Evolutionary conservation across 1,284 basidiomycete genomes (phyloP), one percentile per base, ranked within the genome.

Genomic region (Xanthoconium separans): DNA sequence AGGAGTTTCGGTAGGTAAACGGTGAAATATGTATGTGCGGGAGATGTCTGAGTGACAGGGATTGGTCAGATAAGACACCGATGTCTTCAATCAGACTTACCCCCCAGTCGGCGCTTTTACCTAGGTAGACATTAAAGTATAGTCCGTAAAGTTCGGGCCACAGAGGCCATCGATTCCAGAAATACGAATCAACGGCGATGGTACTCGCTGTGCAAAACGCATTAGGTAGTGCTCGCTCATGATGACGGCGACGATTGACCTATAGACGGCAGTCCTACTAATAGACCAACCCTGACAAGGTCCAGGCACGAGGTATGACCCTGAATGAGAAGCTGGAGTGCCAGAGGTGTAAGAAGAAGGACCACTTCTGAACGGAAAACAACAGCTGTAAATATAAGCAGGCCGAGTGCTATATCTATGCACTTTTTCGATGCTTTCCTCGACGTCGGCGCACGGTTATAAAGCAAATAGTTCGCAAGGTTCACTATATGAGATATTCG

Each of bases 101-200:
- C 58, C 97, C 96, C 96, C 96, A 99, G 27, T 96, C 85, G 0
- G 85, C 75, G 44, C 90, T 89, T 67, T 96, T 92, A 22, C 94
- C 93, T 66, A 93, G 73, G 16, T 89, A 75, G 24, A 98, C 84
- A 65, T 99, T 99, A 77, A 94, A 99, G 58, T 88, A 83, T 20
- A 95, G 62, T 1, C 85, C 83, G 6, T 83, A 76, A 15, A 93
- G 75, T 67, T 99, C 97, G 0, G 96, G 96, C 95, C 95, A 98
- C 1, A 95, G 66, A 8, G 81, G 76, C 65, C 75, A 77, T 58
- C 72, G 69, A 46, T 76, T 70, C 95, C 95, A 98, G 68, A 97
- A 91, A 71, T 89, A 90, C 1, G 93, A 91, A 70, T 99, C 96
- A 27, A 96, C 74, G 0, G 71, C 27, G 0, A 87, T 66, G 0